Percentiles rank a stretch among this genome's conserved stretches.
These are phyloP conservation scores for Ceratocystis colombiana DNA, from an alignment of 2,329 filamentous ascomycete genomes.

Conservation along the genomic window DNA sequence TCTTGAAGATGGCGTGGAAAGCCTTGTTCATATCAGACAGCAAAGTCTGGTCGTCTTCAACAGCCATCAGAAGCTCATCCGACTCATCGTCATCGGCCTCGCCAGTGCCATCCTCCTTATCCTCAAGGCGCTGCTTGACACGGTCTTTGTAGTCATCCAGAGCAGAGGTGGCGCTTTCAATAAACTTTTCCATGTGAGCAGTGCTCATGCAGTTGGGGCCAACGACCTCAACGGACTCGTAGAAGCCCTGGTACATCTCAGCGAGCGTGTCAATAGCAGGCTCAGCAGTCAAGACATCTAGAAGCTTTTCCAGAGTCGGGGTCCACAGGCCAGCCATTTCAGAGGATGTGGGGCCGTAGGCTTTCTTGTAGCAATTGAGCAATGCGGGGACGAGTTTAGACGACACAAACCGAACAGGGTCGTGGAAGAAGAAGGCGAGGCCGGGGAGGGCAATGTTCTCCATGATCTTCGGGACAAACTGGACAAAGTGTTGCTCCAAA, in stretches of 20 bases:
- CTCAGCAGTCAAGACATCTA: constrained; percentile 88
- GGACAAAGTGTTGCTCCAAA: constrained; percentile 83
- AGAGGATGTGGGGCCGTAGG: constrained; percentile 68
- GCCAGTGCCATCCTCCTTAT: constrained; percentile 59
- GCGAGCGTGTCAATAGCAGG: constrained; percentile 92
- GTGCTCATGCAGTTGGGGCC: constrained; percentile 71
- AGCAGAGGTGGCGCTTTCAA: constrained; percentile 72
- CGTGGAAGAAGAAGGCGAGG: constrained; percentile 97
- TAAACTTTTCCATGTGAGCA: constrained; percentile 76
- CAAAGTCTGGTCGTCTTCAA: constrained; percentile 94
- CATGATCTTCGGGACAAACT: constrained; percentile 87
- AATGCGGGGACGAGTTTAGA: constrained; percentile 91
- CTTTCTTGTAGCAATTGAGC: constrained; percentile 86
- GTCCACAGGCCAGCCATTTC: constrained; percentile 77
- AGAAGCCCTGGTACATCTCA: constrained; percentile 99
- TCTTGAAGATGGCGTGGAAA: constrained; percentile 98
- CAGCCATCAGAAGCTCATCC: constrained; percentile 77
- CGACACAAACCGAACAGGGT: constrained; percentile 88
- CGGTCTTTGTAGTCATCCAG: constrained; percentile 88
- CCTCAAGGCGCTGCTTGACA: constrained; percentile 72
- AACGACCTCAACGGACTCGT: constrained; percentile 91
- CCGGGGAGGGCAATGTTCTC: constrained; percentile 91
- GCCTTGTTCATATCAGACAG: constrained; percentile 99
- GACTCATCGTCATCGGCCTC: constrained; percentile 86
- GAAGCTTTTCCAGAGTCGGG: constrained; percentile 74